These are phyloP conservation scores for Fusarium coicis DNA, from an alignment of 2,329 filamentous ascomycete genomes.

Conservation along the genomic window DNA sequence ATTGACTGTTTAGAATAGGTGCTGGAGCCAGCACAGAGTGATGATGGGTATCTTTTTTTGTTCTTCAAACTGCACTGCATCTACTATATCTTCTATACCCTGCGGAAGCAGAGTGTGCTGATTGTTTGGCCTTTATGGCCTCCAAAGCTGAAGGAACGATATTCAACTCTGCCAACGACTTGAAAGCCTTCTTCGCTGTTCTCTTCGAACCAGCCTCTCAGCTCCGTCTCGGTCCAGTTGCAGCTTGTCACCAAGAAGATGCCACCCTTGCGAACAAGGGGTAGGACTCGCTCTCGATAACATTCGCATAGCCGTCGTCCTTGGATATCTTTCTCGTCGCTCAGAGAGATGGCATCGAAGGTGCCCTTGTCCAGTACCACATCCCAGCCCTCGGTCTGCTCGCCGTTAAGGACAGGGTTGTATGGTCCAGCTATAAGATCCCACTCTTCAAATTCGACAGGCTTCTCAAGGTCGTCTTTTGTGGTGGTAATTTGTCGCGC, in stretches of 20 bases:
- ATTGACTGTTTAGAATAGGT: slow-evolving; percentile 30
- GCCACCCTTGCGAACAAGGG: slow-evolving; percentile 75
- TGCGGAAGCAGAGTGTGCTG: slow-evolving; percentile 84
- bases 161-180: slow-evolving; percentile 76
- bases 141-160: slow-evolving; percentile 89
- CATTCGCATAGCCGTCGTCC: slow-evolving; percentile 75
- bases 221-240: slow-evolving; percentile 95
- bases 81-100: slow-evolving; percentile 22
- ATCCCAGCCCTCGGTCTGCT: slow-evolving; percentile 73
- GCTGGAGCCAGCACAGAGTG: slow-evolving; percentile 22
- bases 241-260: slow-evolving; percentile 91
- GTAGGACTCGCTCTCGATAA: slow-evolving; percentile 76
- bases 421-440: slow-evolving; percentile 66
- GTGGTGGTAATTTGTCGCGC: slow-evolving; percentile 70
- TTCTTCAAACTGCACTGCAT: neutral
- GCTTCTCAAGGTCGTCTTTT: slow-evolving; percentile 28
- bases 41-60: slow-evolving; percentile 26
- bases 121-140: slow-evolving; percentile 90
- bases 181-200: slow-evolving; percentile 57
- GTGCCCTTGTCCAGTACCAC: slow-evolving; percentile 98
- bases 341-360: slow-evolving; percentile 93
- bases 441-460: slow-evolving; percentile 66
- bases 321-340: slow-evolving; percentile 61
- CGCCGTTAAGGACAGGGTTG: slow-evolving; percentile 47
- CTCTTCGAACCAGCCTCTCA: slow-evolving; percentile 79